Evolutionary conservation across 768 basidiomycete genomes (phyloP).

Genomic region (Mycena chlorophos): DNA sequence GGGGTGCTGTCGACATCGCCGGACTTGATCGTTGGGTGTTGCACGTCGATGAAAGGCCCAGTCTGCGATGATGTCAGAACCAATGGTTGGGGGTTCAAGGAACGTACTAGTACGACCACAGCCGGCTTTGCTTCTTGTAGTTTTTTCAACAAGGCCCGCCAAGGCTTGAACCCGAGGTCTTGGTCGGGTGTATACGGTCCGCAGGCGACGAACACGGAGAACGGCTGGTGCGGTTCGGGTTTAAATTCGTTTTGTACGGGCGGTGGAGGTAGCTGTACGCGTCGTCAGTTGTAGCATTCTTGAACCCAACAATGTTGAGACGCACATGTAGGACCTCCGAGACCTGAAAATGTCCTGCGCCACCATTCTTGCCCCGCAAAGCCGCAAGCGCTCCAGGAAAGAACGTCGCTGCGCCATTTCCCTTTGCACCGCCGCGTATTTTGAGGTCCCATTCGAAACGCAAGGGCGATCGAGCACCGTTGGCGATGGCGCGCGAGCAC

Average conservation of each 20-base stretch:
- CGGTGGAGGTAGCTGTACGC: constrained; percentile 67
- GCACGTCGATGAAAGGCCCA: constrained; percentile 86
- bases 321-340: constrained; percentile 80
- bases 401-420: constrained; percentile 66
- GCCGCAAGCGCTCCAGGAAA: constrained; percentile 91
- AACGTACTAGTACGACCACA: constrained; percentile 71
- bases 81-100: background rate
- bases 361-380: constrained; percentile 86
- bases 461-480: constrained; percentile 66
- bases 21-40: constrained; percentile 69
- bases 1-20: constrained; percentile 73
- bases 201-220: constrained; percentile 71
- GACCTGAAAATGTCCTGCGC: constrained; percentile 83
- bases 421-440: constrained; percentile 62
- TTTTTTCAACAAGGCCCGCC: constrained; percentile 61
- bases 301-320: constrained; percentile 8
- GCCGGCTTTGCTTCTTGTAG: constrained; percentile 67
- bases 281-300: background rate
- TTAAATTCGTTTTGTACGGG: constrained; percentile 21
- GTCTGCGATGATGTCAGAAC: constrained; percentile 47
- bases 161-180: constrained; percentile 74
- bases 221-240: constrained; percentile 42
- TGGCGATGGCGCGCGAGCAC: constrained; percentile 73
- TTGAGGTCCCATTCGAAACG: constrained; percentile 67
- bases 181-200: constrained; percentile 86